phyloP scores from a whole-genome alignment of 306 rosid genomes.

The Ormosia semicastrata region DNA sequence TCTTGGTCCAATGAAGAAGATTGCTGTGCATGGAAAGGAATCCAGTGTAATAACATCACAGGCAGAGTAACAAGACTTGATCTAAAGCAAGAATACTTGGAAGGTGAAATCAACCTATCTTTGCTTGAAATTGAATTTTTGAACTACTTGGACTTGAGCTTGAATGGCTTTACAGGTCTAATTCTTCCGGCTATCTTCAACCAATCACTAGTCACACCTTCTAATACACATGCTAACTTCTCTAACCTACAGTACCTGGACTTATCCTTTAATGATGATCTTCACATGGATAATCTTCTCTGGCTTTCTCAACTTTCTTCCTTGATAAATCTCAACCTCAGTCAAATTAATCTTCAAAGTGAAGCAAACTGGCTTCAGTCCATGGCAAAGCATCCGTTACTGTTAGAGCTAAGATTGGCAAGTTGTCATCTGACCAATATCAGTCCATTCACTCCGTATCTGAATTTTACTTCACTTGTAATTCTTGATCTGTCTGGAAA shows the following conservation, averaged over 20 bases:
- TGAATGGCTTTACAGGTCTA: constrained; percentile 1
- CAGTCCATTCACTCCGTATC: background rate
- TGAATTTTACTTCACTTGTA: background rate
- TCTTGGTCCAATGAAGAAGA: constrained; percentile 17
- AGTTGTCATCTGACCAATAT: background rate
- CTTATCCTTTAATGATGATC: constrained; percentile 3
- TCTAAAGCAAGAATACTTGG: background rate
- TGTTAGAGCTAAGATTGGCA: background rate
- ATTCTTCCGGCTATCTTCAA: background rate
- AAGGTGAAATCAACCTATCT: constrained; percentile 25
- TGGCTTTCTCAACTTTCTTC: constrained; percentile 32
- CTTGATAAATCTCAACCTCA: constrained; percentile 11
- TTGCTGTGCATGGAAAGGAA: constrained; percentile 25
- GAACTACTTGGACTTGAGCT: constrained; percentile 28
- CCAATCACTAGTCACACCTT: background rate
- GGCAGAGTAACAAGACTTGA: constrained; percentile 22
- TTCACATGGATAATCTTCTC: background rate
- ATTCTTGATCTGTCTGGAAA: background rate
- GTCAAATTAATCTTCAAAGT: background rate
- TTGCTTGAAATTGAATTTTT: constrained; percentile 21
- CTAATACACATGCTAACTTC: background rate
- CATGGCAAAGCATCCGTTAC: background rate
- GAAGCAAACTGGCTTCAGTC: background rate
- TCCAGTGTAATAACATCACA: constrained; percentile 22
- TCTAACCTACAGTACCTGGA: constrained; percentile 2